phyloP scores from a whole-genome alignment of 2,329 filamentous ascomycete genomes.

The Penicillium corylophilum region DNA sequence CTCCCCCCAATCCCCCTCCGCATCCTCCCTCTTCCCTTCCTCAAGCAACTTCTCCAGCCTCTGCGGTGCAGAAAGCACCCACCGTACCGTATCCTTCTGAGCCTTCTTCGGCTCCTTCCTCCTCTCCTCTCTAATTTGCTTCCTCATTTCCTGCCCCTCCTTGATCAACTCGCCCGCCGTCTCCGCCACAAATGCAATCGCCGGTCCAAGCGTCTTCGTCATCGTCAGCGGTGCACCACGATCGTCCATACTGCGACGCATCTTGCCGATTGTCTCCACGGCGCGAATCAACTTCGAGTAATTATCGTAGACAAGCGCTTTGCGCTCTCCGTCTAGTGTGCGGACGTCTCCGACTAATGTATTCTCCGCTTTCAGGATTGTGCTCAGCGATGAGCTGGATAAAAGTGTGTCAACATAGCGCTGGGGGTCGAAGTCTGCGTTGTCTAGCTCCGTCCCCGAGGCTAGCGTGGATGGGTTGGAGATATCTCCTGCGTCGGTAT shows the following conservation, averaged over 20 bases:
- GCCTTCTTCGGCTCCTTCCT: conserved; percentile 18
- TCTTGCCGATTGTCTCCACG: conserved; percentile 88
- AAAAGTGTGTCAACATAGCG: conserved; percentile 49
- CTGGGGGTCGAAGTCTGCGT: conserved; percentile 68
- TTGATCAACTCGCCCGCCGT: conserved; percentile 42
- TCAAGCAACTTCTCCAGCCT: conserved; percentile 39
- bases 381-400: conserved; percentile 42
- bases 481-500: conserved; percentile 44
- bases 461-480: conserved; percentile 30
- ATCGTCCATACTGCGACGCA: conserved; percentile 50
- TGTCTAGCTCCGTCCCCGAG: conserved; percentile 65
- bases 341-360: conserved; percentile 67
- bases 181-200: conserved; percentile 46
- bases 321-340: conserved; percentile 91
- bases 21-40: conserved; percentile 41
- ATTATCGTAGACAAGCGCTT: conserved; percentile 96
- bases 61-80: conserved; percentile 45
- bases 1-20: conserved; percentile 44
- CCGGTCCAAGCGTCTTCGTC: conserved; percentile 45
- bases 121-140: conserved; percentile 29
- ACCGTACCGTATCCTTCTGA: conserved; percentile 46
- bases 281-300: conserved; percentile 96
- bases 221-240: conserved; percentile 46
- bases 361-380: conserved; percentile 47
- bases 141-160: conserved; percentile 39